These are phyloP conservation scores for Yarrowia sp. DNA, from an alignment of 805 yeast species.

Conservation along the genomic window DNA sequence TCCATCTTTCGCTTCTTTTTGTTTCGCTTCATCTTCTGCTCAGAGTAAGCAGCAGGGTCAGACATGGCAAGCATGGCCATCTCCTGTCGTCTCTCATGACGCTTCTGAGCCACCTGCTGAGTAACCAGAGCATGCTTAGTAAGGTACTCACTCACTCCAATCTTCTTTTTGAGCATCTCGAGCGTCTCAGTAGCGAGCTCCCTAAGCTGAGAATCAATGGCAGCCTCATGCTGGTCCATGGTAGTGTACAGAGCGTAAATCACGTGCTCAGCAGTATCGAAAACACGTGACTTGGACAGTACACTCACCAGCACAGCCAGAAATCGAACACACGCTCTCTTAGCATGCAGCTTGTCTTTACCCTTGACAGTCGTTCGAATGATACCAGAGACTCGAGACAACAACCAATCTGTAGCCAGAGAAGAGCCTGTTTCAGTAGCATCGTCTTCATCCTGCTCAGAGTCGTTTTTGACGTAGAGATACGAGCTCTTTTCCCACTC, in stretches of 20 bases:
- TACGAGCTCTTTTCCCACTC: conserved; percentile 56
- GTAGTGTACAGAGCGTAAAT: conserved; percentile 51
- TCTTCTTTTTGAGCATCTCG: conserved; percentile 59
- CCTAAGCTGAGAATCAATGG: conserved; percentile 45
- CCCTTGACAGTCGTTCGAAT: conserved; percentile 63
- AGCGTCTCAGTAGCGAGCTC: conserved; percentile 62
- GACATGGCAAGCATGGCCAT: conserved; percentile 71
- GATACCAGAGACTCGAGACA: conserved; percentile 58
- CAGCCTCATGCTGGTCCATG: conserved; percentile 31
- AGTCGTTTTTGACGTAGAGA: conserved; percentile 15
- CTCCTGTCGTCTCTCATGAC: conserved; percentile 73
- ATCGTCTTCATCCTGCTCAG: conserved; percentile 31
- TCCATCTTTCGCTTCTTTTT: conserved; percentile 51
- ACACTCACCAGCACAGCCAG: conserved; percentile 63
- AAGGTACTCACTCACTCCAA: conserved; percentile 72
- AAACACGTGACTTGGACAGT: conserved; percentile 42
- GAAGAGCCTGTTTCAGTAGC: conserved; percentile 30
- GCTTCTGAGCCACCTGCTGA: conserved; percentile 54
- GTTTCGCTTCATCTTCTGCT: conserved; percentile 73
- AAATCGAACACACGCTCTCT: conserved; percentile 66
- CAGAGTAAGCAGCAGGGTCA: conserved; percentile 81
- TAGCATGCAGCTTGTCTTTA: conserved; percentile 55
- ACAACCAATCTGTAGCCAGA: conserved; percentile 52
- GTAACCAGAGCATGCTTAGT: conserved; percentile 61
- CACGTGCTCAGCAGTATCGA: conserved; percentile 47